Percentiles rank a stretch among this genome's conserved stretches.
Conservation (phyloP, 1,139 yeast species). For the Zygoascus sp. region DNA sequence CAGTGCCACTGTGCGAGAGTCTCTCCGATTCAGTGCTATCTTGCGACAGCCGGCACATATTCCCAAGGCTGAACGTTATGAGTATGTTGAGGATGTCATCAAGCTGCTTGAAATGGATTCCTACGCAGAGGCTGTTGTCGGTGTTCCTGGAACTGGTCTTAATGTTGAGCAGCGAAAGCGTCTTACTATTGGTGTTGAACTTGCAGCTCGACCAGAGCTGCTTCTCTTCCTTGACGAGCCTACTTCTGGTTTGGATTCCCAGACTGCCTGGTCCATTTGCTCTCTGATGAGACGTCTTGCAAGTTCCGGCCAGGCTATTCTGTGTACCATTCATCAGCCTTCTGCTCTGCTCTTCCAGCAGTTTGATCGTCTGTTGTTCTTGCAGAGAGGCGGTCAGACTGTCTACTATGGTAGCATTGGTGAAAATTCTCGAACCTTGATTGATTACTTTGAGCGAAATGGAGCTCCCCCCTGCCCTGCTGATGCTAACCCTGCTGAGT, state of each 20-base stretch:
- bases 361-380: conserved; percentile 47
- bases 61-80: conserved; percentile 48
- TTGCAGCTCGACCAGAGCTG: conserved; percentile 52
- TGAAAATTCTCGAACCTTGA: conserved; percentile 45
- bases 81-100: conserved; percentile 58
- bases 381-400: conserved; percentile 56
- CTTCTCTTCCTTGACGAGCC: conserved; percentile 54
- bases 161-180: conserved; percentile 66
- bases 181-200: conserved; percentile 60
- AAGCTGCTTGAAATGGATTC: conserved; percentile 52
- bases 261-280: conserved; percentile 55
- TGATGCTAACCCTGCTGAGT: conserved; percentile 62
- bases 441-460: conserved; percentile 53
- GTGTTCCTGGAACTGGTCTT: conserved; percentile 53
- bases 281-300: conserved; percentile 49
- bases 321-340: conserved; percentile 58
- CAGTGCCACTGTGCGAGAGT: conserved; percentile 56
- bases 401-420: conserved; percentile 69
- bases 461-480: conserved; percentile 46
- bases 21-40: conserved; percentile 56
- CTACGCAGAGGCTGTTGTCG: conserved; percentile 62
- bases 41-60: conserved; percentile 51
- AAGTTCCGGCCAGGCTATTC: conserved; percentile 52
- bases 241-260: conserved; percentile 57
- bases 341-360: conserved; percentile 52